Base-by-base conservation (phyloP, 2,329 filamentous ascomycete genomes). In the Phoma herbarum region DNA sequence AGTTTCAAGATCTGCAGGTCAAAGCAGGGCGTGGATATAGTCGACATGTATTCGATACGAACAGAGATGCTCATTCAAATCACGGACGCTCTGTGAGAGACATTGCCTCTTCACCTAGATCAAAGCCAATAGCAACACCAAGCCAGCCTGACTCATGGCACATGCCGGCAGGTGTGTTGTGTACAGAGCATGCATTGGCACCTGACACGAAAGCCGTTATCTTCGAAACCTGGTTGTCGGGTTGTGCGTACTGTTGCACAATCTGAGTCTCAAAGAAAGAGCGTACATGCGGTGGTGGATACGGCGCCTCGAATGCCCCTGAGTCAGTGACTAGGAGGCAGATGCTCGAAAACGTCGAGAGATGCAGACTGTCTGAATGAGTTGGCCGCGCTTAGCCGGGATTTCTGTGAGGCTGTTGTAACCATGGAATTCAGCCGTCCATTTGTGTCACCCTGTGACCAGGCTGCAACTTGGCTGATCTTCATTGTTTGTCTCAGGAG, bases 201-300 rank as follows among this genome's bases (percentile, higher is more conserved):
- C 69, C 66, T 74, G 59, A 69, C 70, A 74, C 67, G 16, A 68
- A 70, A 65, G 66, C 71, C 67, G 68, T 71, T 74, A 39, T 55
- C 53, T 51, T 63, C 51, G 59, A 63, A 64, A 74, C 74, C 74
- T 62, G 74, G 74, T 76, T 68, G 59, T 64, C 65, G 74, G 74
- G 67, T 65, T 42, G 50, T 59, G 62, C 31, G 59, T 68, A 62
- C 61, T 64, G 74, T 75, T 58, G 64, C 67, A 75, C 71, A 28
- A 59, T 62, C 56, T 42, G 59, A 47, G 61, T 63, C 41, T 53
- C 58, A 67, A 65, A 59, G 59, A 65, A 48, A 61, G 60, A 68
- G 66, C 62, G 61, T 67, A 59, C 66, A 70, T 72, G 68, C 65
- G 67, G 66, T 64, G 62, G 66, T 55, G 62, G 45, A 45, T 59